These are phyloP conservation scores for Pseudozyma hubeiensis DNA, from an alignment of 1,284 basidiomycete species.

Conservation along the genomic window DNA sequence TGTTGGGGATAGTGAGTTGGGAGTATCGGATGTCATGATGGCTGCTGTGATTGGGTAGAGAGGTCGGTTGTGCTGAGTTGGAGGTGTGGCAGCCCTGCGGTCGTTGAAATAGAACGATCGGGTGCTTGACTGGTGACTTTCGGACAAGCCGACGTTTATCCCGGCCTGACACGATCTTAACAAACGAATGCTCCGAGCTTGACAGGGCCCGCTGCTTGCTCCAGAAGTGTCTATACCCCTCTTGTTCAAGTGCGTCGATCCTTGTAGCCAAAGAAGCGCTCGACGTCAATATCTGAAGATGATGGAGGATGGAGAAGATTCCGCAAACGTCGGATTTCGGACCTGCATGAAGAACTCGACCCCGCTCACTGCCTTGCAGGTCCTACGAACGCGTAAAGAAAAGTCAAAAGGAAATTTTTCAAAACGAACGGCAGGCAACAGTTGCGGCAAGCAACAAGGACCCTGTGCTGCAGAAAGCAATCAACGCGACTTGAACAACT, in stretches of 20 bases:
- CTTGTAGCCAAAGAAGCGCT: neutral
- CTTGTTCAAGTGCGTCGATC: too few species aligned
- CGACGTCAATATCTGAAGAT: neutral
- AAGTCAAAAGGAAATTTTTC: neutral
- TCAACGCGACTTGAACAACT: conserved; percentile 4
- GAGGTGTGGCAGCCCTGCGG: neutral
- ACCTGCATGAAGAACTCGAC: conserved; percentile 14
- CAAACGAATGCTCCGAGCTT: too few species aligned
- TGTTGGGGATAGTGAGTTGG: conserved; percentile 7
- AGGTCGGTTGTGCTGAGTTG: neutral
- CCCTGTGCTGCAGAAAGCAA: neutral
- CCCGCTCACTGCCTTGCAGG: neutral
- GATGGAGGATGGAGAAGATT: neutral
- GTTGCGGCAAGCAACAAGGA: neutral
- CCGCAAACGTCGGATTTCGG: conserved; percentile 16
- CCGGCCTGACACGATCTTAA: too few species aligned
- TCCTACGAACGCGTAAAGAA: too few species aligned
- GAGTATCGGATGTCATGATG: conserved; percentile 23
- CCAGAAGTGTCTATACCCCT: too few species aligned
- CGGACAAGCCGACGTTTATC: too few species aligned
- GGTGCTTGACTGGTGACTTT: neutral
- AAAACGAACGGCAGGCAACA: conserved; percentile 5
- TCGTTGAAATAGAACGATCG: neutral
- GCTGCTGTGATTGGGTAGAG: neutral
- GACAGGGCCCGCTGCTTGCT: too few species aligned